Evolutionary conservation across 345 rosid species (phyloP), one percentile per base, ranked within the genome.

Genomic region (Populus ilicifolia): DNA sequence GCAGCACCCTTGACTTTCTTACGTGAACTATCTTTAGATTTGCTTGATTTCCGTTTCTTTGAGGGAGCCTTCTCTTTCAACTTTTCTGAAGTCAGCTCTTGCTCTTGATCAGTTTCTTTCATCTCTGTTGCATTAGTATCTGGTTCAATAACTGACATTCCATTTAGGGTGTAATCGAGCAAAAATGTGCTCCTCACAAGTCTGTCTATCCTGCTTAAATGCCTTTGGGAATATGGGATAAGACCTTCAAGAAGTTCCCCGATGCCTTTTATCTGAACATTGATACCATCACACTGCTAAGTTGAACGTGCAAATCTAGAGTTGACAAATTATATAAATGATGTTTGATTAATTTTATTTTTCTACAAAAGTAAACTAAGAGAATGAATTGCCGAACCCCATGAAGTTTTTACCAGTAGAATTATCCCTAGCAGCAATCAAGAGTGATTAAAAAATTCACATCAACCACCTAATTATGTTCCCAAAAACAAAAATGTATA

Each of bases 131-230:
- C 73, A 64, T 73, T 70, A 25, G 21, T 73, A 67, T 75, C 86
- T 44, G 98, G 97, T 71, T 92, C 97, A 2, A 96, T 69, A 46
- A 91, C 96, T 14, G 93, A 89, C 99, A 96, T 93, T 84, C 92
- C 93, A 4, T 83, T 79, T 75, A 96, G 88, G 33, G 91, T 91
- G 78, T 96, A 96, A 80, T 96, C 98, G 84, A 96, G 80, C 87
- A 93, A 82, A 84, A 86, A 92, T 41, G 97, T 92, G 89, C 97
- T 95, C 82, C 98, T 88, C 11, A 89, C 90, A 36, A 90, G 91
- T 78, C 98, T 88, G 80, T 96, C 99, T 63, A 96, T 80, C 87
- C 99, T 90, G 84, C 80, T 86, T 85, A 88, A 93, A 85, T 96
- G 98, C 84, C 98, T 90, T 81, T 90, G 94, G 10, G 96, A 86